Evolutionary conservation across 129 eudicot species (phyloP).

Genomic region (Ambrosia artemisiifolia): DNA sequence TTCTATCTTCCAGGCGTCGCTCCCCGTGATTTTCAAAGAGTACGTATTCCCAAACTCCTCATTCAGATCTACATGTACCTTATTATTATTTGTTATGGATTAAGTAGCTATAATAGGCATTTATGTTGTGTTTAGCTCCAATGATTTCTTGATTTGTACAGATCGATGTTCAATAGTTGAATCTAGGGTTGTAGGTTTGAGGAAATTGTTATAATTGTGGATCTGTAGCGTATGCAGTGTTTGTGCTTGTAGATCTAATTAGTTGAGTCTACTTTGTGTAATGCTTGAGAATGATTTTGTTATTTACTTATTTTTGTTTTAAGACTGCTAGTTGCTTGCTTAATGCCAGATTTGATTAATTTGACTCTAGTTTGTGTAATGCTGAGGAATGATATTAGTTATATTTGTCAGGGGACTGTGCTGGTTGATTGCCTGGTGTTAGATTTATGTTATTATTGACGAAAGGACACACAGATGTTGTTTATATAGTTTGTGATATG

Average conservation of each 20-base stretch:
- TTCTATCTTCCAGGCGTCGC: slow-evolving; percentile 99
- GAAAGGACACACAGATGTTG: background rate
- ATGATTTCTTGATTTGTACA: background rate
- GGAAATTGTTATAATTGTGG: slow-evolving; percentile 2
- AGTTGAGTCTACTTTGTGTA: slow-evolving; percentile 9
- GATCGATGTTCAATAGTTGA: slow-evolving; percentile 26
- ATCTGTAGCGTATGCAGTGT: background rate
- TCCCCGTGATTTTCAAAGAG: slow-evolving; percentile 80
- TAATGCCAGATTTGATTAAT: slow-evolving; percentile 13
- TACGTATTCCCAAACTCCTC: slow-evolving; percentile 22
- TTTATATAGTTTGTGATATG: background rate
- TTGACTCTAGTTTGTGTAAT: too few relatives aligned
- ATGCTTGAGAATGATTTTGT: slow-evolving; percentile 1
- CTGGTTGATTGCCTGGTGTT: background rate
- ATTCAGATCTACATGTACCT: slow-evolving; percentile 1
- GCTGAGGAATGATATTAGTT: background rate
- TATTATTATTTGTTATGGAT: background rate
- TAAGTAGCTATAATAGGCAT: background rate
- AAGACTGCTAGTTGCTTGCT: background rate
- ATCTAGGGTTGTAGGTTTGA: slow-evolving; percentile 38
- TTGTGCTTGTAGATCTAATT: slow-evolving; percentile 10
- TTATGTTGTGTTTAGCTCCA: slow-evolving; percentile 1
- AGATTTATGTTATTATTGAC: slow-evolving; percentile 5
- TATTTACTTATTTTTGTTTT: background rate
- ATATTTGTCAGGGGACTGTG: background rate